Base-by-base conservation (phyloP, 1,284 basidiomycete species). In the Irpex sp. region DNA sequence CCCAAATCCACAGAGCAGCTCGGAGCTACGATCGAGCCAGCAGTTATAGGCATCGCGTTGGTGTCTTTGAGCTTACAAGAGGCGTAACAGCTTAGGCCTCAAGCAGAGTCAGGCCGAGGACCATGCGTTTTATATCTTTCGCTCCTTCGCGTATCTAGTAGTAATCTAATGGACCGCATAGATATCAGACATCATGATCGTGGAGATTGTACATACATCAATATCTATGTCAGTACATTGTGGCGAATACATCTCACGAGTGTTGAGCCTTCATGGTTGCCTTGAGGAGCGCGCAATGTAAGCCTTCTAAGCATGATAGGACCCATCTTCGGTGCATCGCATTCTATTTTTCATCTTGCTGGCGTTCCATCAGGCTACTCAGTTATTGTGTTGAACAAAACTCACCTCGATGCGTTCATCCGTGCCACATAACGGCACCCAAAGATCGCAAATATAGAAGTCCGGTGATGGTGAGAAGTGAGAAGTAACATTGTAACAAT, bases 361-460 rank as follows among this genome's bases (percentile, higher is more conserved):
- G 4, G 26, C 26, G 26, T 26, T 4, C 26, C 2, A 26, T 26
- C 26, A 26, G 26, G 26, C 3, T 26, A 26, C 26, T 3, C 26
- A 26, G 4, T 26, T 26, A 26, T 26, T 26, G 4, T 2, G 4
- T 26, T 26, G 26, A 26, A 26, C 26, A 26, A 26, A 26, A 2
- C 26, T 26, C 26, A 68, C 56, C 36, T 68, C 15, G 67, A 68
- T 51, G 62, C 65, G 3, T 65, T 68, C 59, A 34, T 68, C 47
- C 62, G 66, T 48, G 64, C 64, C 26, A 37, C 62, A 26, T 26
- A 2, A 26, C 26, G 26, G 26, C 26, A 26, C 26, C 4, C 26
- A 26, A 26, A 26, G 26, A 26, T 26, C 26, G 40, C 40, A 44
- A 44, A 44, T 44, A 44, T 44, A 44, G 40, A 44, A 9, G 40